Conservation (phyloP, 306 rosid genomes). For the Quercus agrifolia region DNA sequence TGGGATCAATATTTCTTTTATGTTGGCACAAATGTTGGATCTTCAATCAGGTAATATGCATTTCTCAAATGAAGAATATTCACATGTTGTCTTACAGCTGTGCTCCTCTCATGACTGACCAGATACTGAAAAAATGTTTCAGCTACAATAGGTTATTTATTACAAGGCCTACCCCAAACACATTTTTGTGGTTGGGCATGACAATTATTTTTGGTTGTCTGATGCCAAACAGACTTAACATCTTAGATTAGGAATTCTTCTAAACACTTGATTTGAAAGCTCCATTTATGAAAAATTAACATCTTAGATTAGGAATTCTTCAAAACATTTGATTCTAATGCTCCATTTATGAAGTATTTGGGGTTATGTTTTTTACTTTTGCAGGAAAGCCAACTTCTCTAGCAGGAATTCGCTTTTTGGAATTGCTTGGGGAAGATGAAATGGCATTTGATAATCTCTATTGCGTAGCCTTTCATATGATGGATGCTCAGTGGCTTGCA, state of each 20-base stretch:
- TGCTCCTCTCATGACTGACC: background rate
- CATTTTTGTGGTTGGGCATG: background rate
- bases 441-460: constrained; percentile 83
- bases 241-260: background rate
- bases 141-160: background rate
- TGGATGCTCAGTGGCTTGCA: constrained; percentile 98
- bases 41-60: constrained; percentile 74
- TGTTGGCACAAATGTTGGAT: constrained; percentile 81
- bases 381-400: constrained; percentile 63
- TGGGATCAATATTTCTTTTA: constrained; percentile 88
- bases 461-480: constrained; percentile 81
- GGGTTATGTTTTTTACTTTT: background rate
- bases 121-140: background rate
- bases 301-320: background rate
- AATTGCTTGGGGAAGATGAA: constrained; percentile 70
- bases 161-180: background rate
- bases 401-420: constrained; percentile 62
- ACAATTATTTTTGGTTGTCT: background rate
- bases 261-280: background rate
- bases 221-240: background rate
- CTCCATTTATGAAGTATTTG: background rate
- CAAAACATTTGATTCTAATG: background rate
- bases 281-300: background rate
- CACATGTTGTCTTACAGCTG: too few relatives aligned
- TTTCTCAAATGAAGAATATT: background rate